These are phyloP conservation scores for Penicillium taxi DNA, from an alignment of 495 filamentous ascomycete genomes.

Conservation along the genomic window DNA sequence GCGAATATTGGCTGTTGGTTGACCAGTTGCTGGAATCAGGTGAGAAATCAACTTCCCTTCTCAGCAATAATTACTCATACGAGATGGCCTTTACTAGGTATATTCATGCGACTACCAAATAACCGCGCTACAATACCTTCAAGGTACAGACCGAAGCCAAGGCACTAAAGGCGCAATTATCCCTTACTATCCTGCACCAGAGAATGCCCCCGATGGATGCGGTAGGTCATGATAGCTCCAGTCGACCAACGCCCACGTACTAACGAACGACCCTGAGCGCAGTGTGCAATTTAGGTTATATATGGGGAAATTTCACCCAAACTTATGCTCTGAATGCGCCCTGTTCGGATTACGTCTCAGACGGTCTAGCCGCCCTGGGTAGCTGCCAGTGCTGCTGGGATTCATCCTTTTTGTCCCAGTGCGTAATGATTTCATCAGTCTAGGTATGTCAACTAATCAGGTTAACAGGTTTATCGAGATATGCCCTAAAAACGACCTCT, in stretches of 20 bases:
- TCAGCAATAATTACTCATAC: no score
- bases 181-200: constrained; percentile 2
- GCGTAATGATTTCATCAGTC: not conserved
- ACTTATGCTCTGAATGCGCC: constrained; percentile 1
- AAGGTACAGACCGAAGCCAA: not conserved
- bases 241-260: not conserved
- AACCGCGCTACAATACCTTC: constrained; percentile 1
- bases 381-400: constrained; percentile 3
- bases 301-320: constrained; percentile 1
- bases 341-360: not conserved
- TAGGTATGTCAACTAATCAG: not conserved
- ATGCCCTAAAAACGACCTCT: constrained; percentile 1
- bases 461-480: not conserved
- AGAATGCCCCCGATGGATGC: constrained; percentile 3
- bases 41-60: not conserved
- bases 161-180: not conserved
- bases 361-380: not conserved
- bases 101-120: constrained; percentile 4
- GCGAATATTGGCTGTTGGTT: constrained; percentile 4
- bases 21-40: constrained; percentile 3
- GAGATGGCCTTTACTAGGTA: not conserved
- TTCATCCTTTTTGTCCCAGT: constrained; percentile 1
- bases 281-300: constrained; percentile 2
- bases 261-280: not conserved
- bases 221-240: not conserved